These are phyloP conservation scores for Wickerhamomyces chambardii DNA, from an alignment of 805 yeast genomes.

Conservation along the genomic window DNA sequence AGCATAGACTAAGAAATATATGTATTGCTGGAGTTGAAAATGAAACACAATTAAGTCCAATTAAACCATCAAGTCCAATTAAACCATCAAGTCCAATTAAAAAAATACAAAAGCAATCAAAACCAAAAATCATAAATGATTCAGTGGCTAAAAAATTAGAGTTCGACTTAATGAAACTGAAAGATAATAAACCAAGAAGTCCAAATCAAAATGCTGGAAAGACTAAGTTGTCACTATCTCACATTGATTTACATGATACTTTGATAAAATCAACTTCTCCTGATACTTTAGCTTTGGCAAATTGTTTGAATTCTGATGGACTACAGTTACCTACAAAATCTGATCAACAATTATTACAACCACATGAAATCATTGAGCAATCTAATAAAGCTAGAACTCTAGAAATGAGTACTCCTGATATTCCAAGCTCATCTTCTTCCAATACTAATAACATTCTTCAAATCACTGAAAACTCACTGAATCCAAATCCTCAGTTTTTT, in stretches of 20 bases:
- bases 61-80: slow-evolving; percentile 4
- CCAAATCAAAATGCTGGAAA: too few relatives aligned
- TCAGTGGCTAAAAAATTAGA: slow-evolving; percentile 13
- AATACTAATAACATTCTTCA: too few relatives aligned
- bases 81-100: slow-evolving; percentile 7
- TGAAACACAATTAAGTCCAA: slow-evolving; percentile 2
- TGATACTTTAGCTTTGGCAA: too few relatives aligned
- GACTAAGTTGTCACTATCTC: too few relatives aligned
- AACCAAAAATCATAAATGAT: slow-evolving; percentile 7
- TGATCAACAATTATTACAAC: background rate
- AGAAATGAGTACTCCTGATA: too few relatives aligned
- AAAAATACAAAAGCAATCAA: background rate
- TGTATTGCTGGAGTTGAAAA: slow-evolving; percentile 62
- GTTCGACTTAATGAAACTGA: slow-evolving; percentile 6
- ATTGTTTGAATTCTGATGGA: too few relatives aligned
- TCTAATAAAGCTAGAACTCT: too few relatives aligned
- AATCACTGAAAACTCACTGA: background rate
- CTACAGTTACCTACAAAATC: too few relatives aligned
- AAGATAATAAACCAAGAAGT: background rate
- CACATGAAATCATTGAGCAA: background rate
- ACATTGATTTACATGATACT: too few relatives aligned
- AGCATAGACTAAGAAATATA: slow-evolving; percentile 73
- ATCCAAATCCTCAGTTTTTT: background rate
- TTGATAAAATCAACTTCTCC: too few relatives aligned
- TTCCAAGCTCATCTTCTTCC: too few relatives aligned